Evolutionary conservation across 164 flowering plant genomes (phyloP).

Genomic region (Vitis amurensis): DNA sequence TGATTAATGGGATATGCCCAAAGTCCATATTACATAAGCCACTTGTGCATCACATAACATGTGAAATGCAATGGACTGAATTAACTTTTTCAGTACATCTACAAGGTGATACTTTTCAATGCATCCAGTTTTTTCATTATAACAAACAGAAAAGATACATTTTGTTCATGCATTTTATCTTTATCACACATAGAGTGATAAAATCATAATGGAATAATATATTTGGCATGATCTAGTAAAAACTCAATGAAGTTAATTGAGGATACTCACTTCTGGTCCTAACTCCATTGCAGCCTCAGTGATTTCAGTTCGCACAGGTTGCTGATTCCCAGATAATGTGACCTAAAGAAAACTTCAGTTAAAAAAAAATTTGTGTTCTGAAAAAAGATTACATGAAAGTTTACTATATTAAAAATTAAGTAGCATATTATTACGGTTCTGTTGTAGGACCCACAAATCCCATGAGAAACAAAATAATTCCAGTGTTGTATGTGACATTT

Average conservation of each 20-base stretch:
- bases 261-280: slow-evolving; percentile 77
- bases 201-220: background rate
- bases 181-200: background rate
- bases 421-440: too few relatives aligned
- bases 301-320: slow-evolving; percentile 89
- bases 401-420: too few relatives aligned
- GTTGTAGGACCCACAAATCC: too few relatives aligned
- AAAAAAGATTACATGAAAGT: too few relatives aligned
- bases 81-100: too few relatives aligned
- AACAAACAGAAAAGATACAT: too few relatives aligned
- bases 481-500: too few relatives aligned
- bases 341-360: slow-evolving; percentile 42
- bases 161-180: background rate
- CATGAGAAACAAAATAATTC: too few relatives aligned
- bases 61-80: too few relatives aligned
- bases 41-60: too few relatives aligned
- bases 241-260: background rate
- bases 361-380: background rate
- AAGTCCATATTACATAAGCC: too few relatives aligned
- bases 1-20: too few relatives aligned
- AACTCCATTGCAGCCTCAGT: slow-evolving; percentile 98
- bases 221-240: background rate
- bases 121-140: background rate
- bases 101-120: background rate
- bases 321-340: slow-evolving; percentile 93